Percentiles rank a stretch among this genome's conserved stretches.
Evolutionary conservation across 2,329 filamentous ascomycete genomes (phyloP).

Genomic region (Chaetomiaceae sp.): DNA sequence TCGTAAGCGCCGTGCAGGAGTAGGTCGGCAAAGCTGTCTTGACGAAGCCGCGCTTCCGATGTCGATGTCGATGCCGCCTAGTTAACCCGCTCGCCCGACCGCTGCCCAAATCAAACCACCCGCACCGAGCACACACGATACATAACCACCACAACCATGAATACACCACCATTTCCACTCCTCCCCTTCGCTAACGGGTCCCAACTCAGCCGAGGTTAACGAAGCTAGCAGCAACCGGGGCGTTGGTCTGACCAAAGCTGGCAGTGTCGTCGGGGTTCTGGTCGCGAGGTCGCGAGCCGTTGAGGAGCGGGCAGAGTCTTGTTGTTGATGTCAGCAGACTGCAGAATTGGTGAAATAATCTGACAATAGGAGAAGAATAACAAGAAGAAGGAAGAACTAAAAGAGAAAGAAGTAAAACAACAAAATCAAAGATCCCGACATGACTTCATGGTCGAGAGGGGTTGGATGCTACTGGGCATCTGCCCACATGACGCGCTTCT

Average conservation of each 20-base stretch:
- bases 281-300: slow-evolving; percentile 69
- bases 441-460: no score
- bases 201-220: slow-evolving; percentile 18
- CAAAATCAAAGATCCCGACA: no score
- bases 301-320: slow-evolving; percentile 79
- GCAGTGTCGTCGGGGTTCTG: slow-evolving; percentile 53
- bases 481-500: not conserved
- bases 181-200: not conserved
- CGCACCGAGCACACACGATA: no score
- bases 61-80: no score
- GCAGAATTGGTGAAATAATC: not conserved
- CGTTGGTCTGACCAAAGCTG: slow-evolving; percentile 25
- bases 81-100: no score
- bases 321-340: slow-evolving; percentile 18
- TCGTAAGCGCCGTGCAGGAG: no score
- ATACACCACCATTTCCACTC: not conserved
- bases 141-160: not conserved
- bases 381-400: slow-evolving; percentile 24
- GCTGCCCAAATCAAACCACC: no score
- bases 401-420: slow-evolving; percentile 22
- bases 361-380: slow-evolving; percentile 22
- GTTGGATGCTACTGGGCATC: not conserved
- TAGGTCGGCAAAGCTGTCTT: no score
- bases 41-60: no score
- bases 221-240: slow-evolving; percentile 29